Evolutionary conservation across 2,329 filamentous ascomycete genomes (phyloP), one percentile per base, ranked within the genome.

Genomic region (Penicillium sp.): DNA sequence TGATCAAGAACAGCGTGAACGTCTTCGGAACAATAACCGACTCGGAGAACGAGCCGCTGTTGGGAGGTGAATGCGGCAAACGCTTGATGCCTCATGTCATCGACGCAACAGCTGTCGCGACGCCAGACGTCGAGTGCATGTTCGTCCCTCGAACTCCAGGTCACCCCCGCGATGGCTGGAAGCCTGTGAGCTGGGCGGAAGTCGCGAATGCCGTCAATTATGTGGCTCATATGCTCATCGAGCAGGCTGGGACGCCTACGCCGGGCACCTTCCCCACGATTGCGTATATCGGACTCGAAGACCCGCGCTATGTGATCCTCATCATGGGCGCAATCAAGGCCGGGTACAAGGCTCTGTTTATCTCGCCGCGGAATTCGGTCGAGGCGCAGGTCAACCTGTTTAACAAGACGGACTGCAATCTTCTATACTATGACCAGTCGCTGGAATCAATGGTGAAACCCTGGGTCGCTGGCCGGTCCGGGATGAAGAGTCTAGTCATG

Each of bases 181-280:
- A 57, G 42, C 22, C 52, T 19, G 38, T 60, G 4, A 60, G 40
- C 58, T 60, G 54, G 48, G 43, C 53, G 2, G 42, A 61, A 42
- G 43, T 61, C n/a, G 49, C 59, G 1, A 61, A 55, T 30, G 59
- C 59, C 10, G 59, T 61, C 49, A 61, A 61, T 30, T 54, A 38
- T 25, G 43, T 49, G 13, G 59, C 59, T 19, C 54, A 49, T 8
- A 38, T 57, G 48, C 26, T 60, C 19, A 49, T 57, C 22, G 35
- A 48, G 33, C 43, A 58, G 35, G 54, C 14, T 16, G 59, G 55
- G 6, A 19, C 26, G 1, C 54, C 49, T 16, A 28, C 3, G 6
- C 54, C 54, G 19, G 54, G 58, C 4, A 40, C 53, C n/a, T 61
- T 61, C 19, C 49, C 48, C 22, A 61, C 59, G 13, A 33, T 61